phyloP scores from a whole-genome alignment of 176 grass and related monocot genomes.

The Carex kokanica region DNA sequence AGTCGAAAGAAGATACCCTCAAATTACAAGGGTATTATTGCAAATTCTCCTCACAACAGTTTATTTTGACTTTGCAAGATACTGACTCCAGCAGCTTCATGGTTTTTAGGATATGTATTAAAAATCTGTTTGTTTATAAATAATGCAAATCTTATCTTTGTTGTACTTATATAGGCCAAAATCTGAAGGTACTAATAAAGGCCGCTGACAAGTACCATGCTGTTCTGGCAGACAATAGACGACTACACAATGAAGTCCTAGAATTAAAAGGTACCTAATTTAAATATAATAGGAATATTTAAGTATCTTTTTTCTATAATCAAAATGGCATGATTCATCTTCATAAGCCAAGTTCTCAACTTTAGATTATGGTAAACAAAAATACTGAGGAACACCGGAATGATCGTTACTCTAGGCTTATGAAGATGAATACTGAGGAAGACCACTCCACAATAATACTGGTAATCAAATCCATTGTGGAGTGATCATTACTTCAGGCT shows the following conservation, averaged over 20 bases:
- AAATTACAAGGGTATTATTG: background rate
- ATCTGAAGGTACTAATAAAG: conserved; percentile 45
- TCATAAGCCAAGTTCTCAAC: background rate
- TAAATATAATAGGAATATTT: conserved; percentile 4
- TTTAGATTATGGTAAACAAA: background rate
- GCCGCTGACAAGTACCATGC: conserved; percentile 61
- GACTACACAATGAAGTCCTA: conserved; percentile 79
- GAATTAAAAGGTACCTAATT: conserved; percentile 81
- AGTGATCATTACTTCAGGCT: background rate
- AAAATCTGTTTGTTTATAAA: background rate
- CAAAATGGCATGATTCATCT: background rate
- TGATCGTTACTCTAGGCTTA: too few species aligned
- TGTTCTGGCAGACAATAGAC: conserved; percentile 74
- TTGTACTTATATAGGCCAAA: conserved; percentile 23
- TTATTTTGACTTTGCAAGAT: conserved; percentile 30
- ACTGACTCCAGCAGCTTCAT: conserved; percentile 3
- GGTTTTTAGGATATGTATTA: background rate
- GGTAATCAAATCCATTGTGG: background rate
- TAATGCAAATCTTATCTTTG: background rate
- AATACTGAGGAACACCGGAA: background rate
- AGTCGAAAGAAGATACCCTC: background rate
- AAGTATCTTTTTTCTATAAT: background rate
- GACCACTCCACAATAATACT: background rate
- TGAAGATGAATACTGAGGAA: background rate
- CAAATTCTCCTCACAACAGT: background rate